Evolutionary conservation across 768 basidiomycete species (phyloP), one percentile per base, ranked within the genome.

Genomic region (Tricholomella constricta): DNA sequence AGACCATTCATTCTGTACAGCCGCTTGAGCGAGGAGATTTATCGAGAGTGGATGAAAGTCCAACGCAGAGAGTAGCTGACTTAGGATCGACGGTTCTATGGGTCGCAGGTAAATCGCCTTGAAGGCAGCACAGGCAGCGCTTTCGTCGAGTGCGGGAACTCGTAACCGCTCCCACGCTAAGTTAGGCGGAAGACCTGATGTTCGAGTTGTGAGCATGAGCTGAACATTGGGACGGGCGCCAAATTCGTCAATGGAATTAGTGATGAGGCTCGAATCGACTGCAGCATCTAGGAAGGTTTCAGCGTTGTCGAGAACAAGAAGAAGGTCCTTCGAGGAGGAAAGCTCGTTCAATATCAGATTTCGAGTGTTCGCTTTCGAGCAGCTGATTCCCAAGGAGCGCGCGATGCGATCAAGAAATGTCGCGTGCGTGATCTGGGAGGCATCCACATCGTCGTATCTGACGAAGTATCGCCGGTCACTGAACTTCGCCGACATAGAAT

Each of bases 21-120:
- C 58, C 8, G 23, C 58, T 27, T 56, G 58, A 11, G 55, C 58
- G 14, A 59, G 51, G 1, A 59, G 40, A 29, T 59, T 56, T n/a
- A 59, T 53, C 1, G 58, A 59, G 17, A 59, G 55, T 10, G 58
- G 58, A n/a, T 59, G 58, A 17, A 55, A 55, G 41, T 55, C 58
- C 6, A 59, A 8, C 9, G 50, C 35, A 7, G 58, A 34, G 14
- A 53, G 44, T 12, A 59, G 44, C 34, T 44, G 52, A 22, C n/a
- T 19, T 15, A 55, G 44, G 8, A 48, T 19, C 3, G 35, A 34
- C 1, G 15, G 35, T 6, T 57, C 51, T 2, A 48, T 38, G 7
- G 31, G 17, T 14, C 45, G 31, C 2, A 17, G 25, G 34, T 55
- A 58, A 11, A 52, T 40, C 29, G 27, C 14, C 19, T 17, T 48